phyloP scores from a whole-genome alignment of 2,329 filamentous ascomycete species.

The Pseudocercospora fijiensis region DNA sequence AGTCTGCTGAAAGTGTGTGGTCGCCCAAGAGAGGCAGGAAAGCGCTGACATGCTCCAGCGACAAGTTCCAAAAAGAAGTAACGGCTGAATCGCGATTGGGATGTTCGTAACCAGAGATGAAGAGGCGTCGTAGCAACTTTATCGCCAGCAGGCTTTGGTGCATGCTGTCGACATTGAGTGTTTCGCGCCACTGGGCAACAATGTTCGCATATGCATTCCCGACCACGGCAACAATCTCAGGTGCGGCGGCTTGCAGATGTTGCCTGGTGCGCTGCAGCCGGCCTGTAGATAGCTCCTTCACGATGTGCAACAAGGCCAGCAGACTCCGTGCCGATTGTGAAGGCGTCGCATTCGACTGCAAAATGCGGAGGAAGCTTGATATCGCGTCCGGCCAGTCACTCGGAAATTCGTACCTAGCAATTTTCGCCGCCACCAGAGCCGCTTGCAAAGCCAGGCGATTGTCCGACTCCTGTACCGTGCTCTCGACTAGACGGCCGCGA shows the following conservation, averaged over 20 bases:
- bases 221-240: slow-evolving; percentile 79
- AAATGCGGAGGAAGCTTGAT: slow-evolving; percentile 58
- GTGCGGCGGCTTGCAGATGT: slow-evolving; percentile 72
- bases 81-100: slow-evolving; percentile 78
- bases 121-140: slow-evolving; percentile 74
- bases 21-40: slow-evolving; percentile 57
- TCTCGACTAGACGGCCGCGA: slow-evolving; percentile 70
- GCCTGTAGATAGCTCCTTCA: slow-evolving; percentile 86
- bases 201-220: slow-evolving; percentile 73
- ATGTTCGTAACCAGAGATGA: slow-evolving; percentile 78
- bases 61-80: slow-evolving; percentile 74
- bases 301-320: slow-evolving; percentile 75
- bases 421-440: slow-evolving; percentile 81
- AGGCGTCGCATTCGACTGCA: slow-evolving; percentile 49
- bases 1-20: slow-evolving; percentile 13
- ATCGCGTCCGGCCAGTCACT: slow-evolving; percentile 69
- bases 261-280: slow-evolving; percentile 72
- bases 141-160: slow-evolving; percentile 75
- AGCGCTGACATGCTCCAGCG: slow-evolving; percentile 73
- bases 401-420: slow-evolving; percentile 86
- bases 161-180: slow-evolving; percentile 54
- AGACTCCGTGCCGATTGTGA: slow-evolving; percentile 70
- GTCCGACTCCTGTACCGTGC: slow-evolving; percentile 74
- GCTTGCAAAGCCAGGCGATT: slow-evolving; percentile 79
- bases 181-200: slow-evolving; percentile 62